Evolutionary conservation across 176 grass and related monocot species (phyloP).

Genomic region (Carex myosuroides): DNA sequence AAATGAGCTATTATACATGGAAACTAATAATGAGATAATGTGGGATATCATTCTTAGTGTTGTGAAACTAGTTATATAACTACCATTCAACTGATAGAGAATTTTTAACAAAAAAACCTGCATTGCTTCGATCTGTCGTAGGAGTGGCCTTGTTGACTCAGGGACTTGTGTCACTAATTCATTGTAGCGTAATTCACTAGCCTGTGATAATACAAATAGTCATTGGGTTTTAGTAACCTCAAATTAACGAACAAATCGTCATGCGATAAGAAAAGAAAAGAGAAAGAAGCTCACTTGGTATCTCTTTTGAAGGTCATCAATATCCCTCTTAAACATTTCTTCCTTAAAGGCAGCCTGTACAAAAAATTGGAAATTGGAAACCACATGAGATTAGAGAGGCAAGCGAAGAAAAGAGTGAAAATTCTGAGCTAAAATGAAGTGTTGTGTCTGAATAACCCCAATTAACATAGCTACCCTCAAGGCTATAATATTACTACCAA

Average conservation of each 20-base stretch:
- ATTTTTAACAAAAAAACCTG: slow-evolving; percentile 46
- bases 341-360: slow-evolving; percentile 79
- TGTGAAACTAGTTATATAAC: neutral
- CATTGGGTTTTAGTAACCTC: neutral
- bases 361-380: neutral
- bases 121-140: slow-evolving; percentile 99
- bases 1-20: slow-evolving; percentile 12
- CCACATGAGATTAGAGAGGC: neutral
- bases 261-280: slow-evolving; percentile 11
- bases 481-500: neutral
- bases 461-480: neutral
- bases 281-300: slow-evolving; percentile 64
- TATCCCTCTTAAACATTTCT: slow-evolving; percentile 85
- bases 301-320: slow-evolving; percentile 95
- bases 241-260: slow-evolving; percentile 16
- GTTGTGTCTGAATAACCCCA: neutral
- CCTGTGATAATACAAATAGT: slow-evolving; percentile 39
- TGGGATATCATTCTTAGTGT: neutral
- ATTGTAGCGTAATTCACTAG: slow-evolving; percentile 95
- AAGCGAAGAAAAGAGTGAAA: neutral
- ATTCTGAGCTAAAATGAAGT: neutral
- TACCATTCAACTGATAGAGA: neutral
- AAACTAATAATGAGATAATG: slow-evolving; percentile 1
- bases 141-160: slow-evolving; percentile 87
- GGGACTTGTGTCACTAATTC: slow-evolving; percentile 98